Conservation (phyloP, 2,329 filamentous ascomycete genomes). For the Colletotrichum simmondsii region DNA sequence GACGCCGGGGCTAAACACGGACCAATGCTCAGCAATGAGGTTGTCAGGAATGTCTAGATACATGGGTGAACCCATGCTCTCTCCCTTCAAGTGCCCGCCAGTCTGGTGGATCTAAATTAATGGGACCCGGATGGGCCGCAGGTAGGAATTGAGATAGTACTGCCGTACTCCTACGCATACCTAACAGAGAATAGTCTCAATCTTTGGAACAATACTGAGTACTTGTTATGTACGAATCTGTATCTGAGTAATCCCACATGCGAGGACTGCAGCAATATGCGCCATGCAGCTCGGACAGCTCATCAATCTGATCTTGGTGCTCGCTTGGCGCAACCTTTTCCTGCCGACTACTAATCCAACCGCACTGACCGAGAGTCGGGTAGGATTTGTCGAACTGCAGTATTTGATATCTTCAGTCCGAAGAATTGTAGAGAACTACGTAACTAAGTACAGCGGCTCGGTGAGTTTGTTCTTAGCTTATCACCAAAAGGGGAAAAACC, state of each 20-base stretch:
- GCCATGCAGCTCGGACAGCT: conserved; percentile 16
- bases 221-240: background rate
- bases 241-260: conserved; percentile 10
- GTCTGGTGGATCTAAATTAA: conserved; percentile 11
- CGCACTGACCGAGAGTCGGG: background rate
- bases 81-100: background rate
- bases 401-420: background rate
- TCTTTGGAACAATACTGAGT: background rate
- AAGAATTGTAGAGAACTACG: background rate
- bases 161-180: background rate
- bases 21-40: conserved; percentile 16
- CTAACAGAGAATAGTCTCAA: background rate
- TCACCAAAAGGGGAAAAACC: background rate
- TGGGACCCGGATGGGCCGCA: conserved; percentile 29
- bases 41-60: background rate
- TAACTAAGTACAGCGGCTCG: background rate
- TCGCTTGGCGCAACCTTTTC: background rate
- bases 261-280: background rate
- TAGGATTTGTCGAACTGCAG: background rate
- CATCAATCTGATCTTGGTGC: conserved; percentile 6
- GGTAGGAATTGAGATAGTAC: background rate
- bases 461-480: background rate
- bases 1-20: conserved; percentile 15
- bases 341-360: background rate
- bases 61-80: conserved; percentile 4